A percentile compares a stretch with the other conserved stretches of the same genome.
Conservation (phyloP, 2,329 filamentous ascomycete species). For the Ilyonectria sp. region DNA sequence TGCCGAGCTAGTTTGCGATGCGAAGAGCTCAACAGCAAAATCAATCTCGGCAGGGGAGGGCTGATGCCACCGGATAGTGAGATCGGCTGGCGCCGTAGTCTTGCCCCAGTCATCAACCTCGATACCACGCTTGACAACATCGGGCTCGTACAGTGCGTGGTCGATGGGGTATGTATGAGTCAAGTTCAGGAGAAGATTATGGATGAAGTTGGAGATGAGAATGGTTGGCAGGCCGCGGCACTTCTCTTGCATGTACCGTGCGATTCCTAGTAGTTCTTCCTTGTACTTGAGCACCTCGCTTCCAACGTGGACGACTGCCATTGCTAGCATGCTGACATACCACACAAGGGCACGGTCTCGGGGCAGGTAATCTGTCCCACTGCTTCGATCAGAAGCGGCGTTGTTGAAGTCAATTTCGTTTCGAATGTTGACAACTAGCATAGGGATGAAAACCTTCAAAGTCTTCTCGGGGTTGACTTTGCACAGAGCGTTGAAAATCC, state of each 20-base stretch:
- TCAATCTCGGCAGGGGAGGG: constrained; percentile 84
- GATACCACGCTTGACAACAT: constrained; percentile 78
- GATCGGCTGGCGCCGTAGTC: constrained; percentile 78
- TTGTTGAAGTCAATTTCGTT: constrained; percentile 98
- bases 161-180: constrained; percentile 96
- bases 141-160: constrained; percentile 88
- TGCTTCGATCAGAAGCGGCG: constrained; percentile 93
- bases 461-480: constrained; percentile 97
- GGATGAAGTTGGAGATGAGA: constrained; percentile 97
- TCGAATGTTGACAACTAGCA: constrained; percentile 91
- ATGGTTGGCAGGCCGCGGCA: constrained; percentile 95
- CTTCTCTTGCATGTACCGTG: constrained; percentile 95
- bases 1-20: constrained; percentile 84
- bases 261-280: constrained; percentile 90
- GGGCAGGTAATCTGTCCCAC: constrained; percentile 92
- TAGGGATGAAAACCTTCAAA: constrained; percentile 89
- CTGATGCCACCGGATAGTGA: constrained; percentile 93
- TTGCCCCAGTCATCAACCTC: constrained; percentile 88
- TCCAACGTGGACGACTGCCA: constrained; percentile 97
- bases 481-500: constrained; percentile 96
- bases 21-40: constrained; percentile 92
- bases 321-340: constrained; percentile 97
- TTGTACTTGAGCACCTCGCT: constrained; percentile 91
- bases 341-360: constrained; percentile 94
- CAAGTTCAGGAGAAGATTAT: constrained; percentile 93